Base-by-base conservation (phyloP, 768 basidiomycete species). In the Mycena pura region DNA sequence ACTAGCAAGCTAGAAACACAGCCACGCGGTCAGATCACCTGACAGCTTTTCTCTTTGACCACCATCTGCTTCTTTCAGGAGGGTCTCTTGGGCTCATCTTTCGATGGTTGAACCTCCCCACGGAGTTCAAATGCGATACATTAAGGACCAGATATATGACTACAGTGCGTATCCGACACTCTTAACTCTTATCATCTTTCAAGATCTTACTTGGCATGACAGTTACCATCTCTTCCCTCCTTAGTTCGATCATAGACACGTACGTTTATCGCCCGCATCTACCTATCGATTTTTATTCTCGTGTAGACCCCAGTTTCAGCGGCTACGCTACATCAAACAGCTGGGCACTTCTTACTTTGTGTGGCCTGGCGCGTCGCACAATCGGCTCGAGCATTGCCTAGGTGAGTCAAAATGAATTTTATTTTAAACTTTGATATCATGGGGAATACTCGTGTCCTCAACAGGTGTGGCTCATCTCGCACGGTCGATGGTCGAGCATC, bases 361-460 rank as follows among this genome's bases (percentile, higher is more conserved):
- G 27, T 94, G 89, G 84, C 86, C 88, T 0, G 84, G 90, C 2
- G 93, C 90, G 0, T 83, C 89, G 0, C 93, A 94, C 67, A 93
- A 87, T 58, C 84, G 93, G 0, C 93, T 95, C 65, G 92, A 94
- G 65, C 92, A 95, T 69, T 89, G 83, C 62, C 76, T 95, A n/a
- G 92, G 92, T 89, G 73, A 60, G 75, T 70, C 11, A 41, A 15
- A 36, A 7, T 39, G 19, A 50, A 0, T 1, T 32, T 32, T 34
- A 36, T 50, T 64, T 17, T n/a, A n/a, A n/a, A 13, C 24, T 44
- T 39, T 58, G n/a, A n/a, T n/a, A n/a, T n/a, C n/a, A n/a, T n/a
- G n/a, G n/a, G n/a, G n/a, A n/a, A n/a, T n/a, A n/a, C n/a, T n/a
- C n/a, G n/a, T n/a, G n/a, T n/a, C n/a, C n/a, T 59, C 14, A 31